Evolutionary conservation across 2,329 filamentous ascomycete species (phyloP), one percentile per base, ranked within the genome.

Genomic region (Arthrobotrys megalospora): DNA sequence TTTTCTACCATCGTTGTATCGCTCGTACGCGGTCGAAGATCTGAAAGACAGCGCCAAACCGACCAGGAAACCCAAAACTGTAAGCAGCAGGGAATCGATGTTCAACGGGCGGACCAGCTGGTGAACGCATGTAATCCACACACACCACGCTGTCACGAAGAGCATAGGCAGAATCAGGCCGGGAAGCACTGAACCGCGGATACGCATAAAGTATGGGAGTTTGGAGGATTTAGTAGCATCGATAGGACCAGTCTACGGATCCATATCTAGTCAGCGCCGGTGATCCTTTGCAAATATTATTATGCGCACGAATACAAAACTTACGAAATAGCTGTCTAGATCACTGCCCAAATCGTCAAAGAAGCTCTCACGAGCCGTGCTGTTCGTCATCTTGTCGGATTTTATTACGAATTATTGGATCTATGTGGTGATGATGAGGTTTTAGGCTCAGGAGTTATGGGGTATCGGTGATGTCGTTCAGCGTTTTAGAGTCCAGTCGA

Each of bases 41-140:
- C 92, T 90, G 85, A 94, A 93, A 0, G 91, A 93, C 38, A 94
- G 87, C n/a, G 90, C 88, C 76, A 94, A 85, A 88, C 90, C 90
- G 83, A 94, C 91, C 76, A 94, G 91, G 85, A 94, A 94, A 91
- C 92, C 92, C 52, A 92, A 88, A 65, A 94, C 90, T 0, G 92
- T 94, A 66, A 94, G 87, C 19, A 94, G 86, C 36, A 93, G 87
- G n/a, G 87, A 89, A 82, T 88, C 87, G 80, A 94, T 89, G 53
- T 87, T 88, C 16, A 91, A 83, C 19, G 82, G 65, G 79, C 87
- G 83, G 11, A 87, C 84, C 60, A 85, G 85, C 70, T 86, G 81
- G 11, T 85, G 86, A 81, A 92, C 85, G 67, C 85, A 84, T 11
- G 90, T 92, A 79, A 94, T 89, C 41, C 87, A 83, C 0, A 90